Evolutionary conservation across 805 yeast species (phyloP).

Genomic region (Yamadazyma philogaea): DNA sequence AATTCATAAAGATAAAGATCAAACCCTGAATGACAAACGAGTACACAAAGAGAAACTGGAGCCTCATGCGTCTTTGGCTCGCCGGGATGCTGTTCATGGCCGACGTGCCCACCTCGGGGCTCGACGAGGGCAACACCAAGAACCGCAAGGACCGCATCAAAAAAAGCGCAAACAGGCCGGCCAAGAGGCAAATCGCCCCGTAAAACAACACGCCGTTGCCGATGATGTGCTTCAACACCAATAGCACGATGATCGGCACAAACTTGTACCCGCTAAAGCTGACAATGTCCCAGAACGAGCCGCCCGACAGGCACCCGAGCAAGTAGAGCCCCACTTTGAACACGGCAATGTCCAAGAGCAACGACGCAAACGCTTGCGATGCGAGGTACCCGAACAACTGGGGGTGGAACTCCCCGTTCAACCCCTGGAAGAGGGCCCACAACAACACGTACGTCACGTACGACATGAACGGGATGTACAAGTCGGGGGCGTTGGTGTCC

Average conservation of each 20-base stretch:
- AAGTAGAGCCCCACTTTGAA: slow-evolving; percentile 82
- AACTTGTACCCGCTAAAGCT: slow-evolving; percentile 94
- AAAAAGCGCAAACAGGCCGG: slow-evolving; percentile 48
- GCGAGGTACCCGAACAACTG: slow-evolving; percentile 85
- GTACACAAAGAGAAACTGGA: slow-evolving; percentile 83
- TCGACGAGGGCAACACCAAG: slow-evolving; percentile 58
- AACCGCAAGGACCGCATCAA: slow-evolving; percentile 68
- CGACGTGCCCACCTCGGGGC: slow-evolving; percentile 26
- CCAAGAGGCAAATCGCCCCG: slow-evolving; percentile 27
- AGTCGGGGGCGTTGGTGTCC: slow-evolving; percentile 93
- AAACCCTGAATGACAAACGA: slow-evolving; percentile 77
- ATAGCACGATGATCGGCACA: slow-evolving; percentile 65
- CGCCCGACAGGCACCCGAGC: slow-evolving; percentile 62
- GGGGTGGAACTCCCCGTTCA: slow-evolving; percentile 89
- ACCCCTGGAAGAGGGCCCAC: slow-evolving; percentile 81
- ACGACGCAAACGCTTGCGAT: slow-evolving; percentile 80
- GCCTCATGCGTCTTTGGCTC: slow-evolving; percentile 71
- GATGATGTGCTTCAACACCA: slow-evolving; percentile 49
- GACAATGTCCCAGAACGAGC: slow-evolving; percentile 69
- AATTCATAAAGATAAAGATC: slow-evolving; percentile 65
- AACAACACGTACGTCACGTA: slow-evolving; percentile 80
- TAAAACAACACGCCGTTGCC: slow-evolving; percentile 37
- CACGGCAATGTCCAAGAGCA: slow-evolving; percentile 69
- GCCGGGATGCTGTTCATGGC: slow-evolving; percentile 55
- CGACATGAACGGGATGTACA: slow-evolving; percentile 95